Evolutionary conservation across 768 basidiomycete species (phyloP), one percentile per base, ranked within the genome.

Genomic region (Psilocybe sp.): DNA sequence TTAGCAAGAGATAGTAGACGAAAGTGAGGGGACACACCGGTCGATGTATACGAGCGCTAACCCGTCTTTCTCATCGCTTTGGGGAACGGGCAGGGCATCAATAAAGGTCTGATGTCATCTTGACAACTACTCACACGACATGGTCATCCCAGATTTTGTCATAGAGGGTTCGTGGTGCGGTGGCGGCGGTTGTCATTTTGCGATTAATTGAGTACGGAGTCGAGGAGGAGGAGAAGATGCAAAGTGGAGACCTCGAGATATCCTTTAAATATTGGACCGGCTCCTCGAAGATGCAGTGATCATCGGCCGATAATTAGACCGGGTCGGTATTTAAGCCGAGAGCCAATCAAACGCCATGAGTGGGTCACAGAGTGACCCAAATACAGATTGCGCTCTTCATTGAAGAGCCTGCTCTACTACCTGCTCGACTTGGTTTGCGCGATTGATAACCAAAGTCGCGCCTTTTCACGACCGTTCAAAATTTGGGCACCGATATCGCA

Each of bases 101-200:
- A 44, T 31, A 47, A 45, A 39, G 28, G 45, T 34, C n/a, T 38
- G 45, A 42, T 50, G 33, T 37, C 37, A 43, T 38, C 20, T 49
- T 47, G 41, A 45, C 47, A 18, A 23, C 19, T 28, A 67, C 89
- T 54, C 60, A 92, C 84, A 98, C 88, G 63, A 96, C 82, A 72
- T 98, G 96, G 66, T 98, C 93, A 57, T 97, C 92, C 85, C 91
- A 97, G 56, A 98, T 92, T 74, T 98, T 98, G 72, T 98, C 96
- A 70, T 98, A 97, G 28, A 98, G 77, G 33, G 96, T 98, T 53
- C 92, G 85, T 9, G 92, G 92, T 16, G 76, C 69, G 47, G 68
- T 53, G 36, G 70, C 56, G 20, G 71, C 65, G 45, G 68, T 63
- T 50, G 77, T 71, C 76, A 78, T 79, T 32, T 49, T 62, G 44